phyloP scores from a whole-genome alignment of 495 filamentous ascomycete genomes.

The Xylaria palmicola region DNA sequence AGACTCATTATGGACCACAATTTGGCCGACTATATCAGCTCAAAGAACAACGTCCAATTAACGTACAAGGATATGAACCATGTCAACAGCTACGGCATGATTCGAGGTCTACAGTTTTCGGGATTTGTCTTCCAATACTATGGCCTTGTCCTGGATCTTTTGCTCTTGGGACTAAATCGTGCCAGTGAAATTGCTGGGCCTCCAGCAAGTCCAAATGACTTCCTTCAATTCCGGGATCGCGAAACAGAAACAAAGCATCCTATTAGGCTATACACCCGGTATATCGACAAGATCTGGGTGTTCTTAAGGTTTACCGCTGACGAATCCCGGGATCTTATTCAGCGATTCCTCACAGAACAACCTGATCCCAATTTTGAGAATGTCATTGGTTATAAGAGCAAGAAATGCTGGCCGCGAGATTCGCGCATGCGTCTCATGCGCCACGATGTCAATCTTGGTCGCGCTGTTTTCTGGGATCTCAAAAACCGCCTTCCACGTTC shows the following conservation, averaged over 20 bases:
- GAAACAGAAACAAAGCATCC: constrained; percentile 90
- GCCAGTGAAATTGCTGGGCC: constrained; percentile 97
- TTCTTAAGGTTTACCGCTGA: constrained; percentile 93
- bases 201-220: constrained; percentile 96
- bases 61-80: constrained; percentile 99
- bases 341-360: constrained; percentile 96
- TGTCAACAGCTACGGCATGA: constrained; percentile 97
- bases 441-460: constrained; percentile 97
- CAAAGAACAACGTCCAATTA: constrained; percentile 98
- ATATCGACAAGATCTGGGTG: constrained; percentile 98
- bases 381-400: constrained; percentile 97
- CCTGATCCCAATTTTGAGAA: constrained; percentile 99
- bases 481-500: constrained; percentile 95
- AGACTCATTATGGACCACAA: constrained; percentile 99
- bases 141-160: constrained; percentile 89
- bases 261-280: constrained; percentile 93
- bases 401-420: constrained; percentile 99
- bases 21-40: constrained; percentile 97
- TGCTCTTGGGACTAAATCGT: constrained; percentile 89
- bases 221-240: constrained; percentile 92
- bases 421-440: constrained; percentile 98
- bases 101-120: constrained; percentile 95
- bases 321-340: constrained; percentile 93
- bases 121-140: constrained; percentile 99
- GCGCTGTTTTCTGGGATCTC: constrained; percentile 98